Evolutionary conservation across 139 green algal genomes (phyloP).

Genomic region (Prasinococcaceae sp.): DNA sequence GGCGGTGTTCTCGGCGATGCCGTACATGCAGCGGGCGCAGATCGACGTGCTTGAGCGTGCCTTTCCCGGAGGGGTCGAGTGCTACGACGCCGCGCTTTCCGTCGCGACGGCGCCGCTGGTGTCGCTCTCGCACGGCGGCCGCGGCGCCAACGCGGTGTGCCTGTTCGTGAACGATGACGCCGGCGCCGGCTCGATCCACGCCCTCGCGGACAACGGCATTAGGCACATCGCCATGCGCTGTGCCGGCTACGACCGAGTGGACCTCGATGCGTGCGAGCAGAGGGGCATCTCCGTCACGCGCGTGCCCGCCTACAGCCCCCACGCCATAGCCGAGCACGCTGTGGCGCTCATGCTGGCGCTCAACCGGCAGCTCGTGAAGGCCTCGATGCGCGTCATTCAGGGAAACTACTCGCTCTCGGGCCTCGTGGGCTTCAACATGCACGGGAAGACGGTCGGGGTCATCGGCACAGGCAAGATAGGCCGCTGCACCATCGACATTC

Average conservation of each 20-base stretch:
- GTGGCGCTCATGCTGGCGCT: constrained; percentile 46
- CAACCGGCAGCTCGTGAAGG: constrained; percentile 42
- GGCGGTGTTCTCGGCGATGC: constrained; percentile 1
- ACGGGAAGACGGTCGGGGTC: constrained; percentile 50
- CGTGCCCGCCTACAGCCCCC: constrained; percentile 46
- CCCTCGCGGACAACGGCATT: constrained; percentile 38
- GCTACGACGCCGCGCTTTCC: constrained; percentile 20
- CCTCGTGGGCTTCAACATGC: constrained; percentile 58
- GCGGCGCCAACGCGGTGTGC: constrained; percentile 29
- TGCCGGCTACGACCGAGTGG: constrained; percentile 37
- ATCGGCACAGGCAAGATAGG: constrained; percentile 73
- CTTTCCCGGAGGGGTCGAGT: not conserved
- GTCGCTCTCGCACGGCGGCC: no score
- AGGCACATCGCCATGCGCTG: constrained; percentile 55
- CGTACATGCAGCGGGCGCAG: constrained; percentile 28
- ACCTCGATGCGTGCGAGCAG: not conserved
- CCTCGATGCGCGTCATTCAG: constrained; percentile 29
- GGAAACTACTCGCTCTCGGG: constrained; percentile 59
- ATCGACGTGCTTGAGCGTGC: no score
- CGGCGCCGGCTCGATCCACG: constrained; percentile 27
- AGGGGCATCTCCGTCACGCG: constrained; percentile 32
- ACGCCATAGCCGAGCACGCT: constrained; percentile 58
- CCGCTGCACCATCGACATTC: constrained; percentile 8
- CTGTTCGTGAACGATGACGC: constrained; percentile 58
- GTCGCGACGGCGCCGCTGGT: constrained; percentile 34